Conservation (phyloP, 208 protist genomes). For the Kentomonas sorsogonicus region DNA sequence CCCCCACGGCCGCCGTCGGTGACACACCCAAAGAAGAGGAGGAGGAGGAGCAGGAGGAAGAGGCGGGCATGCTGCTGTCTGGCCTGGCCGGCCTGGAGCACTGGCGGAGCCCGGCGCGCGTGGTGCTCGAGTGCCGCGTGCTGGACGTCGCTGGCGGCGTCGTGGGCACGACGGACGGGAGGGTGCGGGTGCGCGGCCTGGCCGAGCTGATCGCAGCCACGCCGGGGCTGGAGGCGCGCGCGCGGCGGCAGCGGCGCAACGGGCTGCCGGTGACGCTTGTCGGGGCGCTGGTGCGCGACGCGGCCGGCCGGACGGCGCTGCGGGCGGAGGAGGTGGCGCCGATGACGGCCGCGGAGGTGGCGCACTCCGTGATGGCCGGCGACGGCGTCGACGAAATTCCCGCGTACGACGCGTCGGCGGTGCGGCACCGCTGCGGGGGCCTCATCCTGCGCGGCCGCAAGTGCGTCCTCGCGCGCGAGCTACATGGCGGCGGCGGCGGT, state of each 20-base stretch:
- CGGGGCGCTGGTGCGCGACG: slow-evolving; percentile 32
- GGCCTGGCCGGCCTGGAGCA: slow-evolving; percentile 46
- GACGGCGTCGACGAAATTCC: slow-evolving; percentile 37
- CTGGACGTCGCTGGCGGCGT: slow-evolving; percentile 33
- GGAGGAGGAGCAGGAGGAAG: slow-evolving; percentile 13
- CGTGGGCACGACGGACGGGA: slow-evolving; percentile 69
- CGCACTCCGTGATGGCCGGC: slow-evolving; percentile 57
- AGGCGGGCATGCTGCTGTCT: slow-evolving; percentile 19
- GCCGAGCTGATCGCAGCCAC: slow-evolving; percentile 21
- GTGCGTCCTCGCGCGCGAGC: slow-evolving; percentile 63
- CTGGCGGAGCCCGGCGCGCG: slow-evolving; percentile 34
- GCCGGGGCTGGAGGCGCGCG: slow-evolving; percentile 2
- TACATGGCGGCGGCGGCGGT: background rate
- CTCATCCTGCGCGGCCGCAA: slow-evolving; percentile 78
- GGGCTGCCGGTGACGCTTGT: slow-evolving; percentile 26
- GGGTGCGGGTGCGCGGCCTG: slow-evolving; percentile 40
- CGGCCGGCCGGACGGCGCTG: slow-evolving; percentile 39
- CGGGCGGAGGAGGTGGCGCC: slow-evolving; percentile 27
- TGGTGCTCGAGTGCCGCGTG: slow-evolving; percentile 64
- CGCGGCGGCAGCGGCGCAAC: slow-evolving; percentile 13
- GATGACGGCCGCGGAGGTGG: slow-evolving; percentile 49
- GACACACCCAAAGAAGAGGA: background rate
- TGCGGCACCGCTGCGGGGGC: slow-evolving; percentile 59
- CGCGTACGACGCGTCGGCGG: slow-evolving; percentile 48
- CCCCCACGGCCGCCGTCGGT: background rate